Conservation (phyloP, 139 green algal genomes). For the Chlorella sp. region DNA sequence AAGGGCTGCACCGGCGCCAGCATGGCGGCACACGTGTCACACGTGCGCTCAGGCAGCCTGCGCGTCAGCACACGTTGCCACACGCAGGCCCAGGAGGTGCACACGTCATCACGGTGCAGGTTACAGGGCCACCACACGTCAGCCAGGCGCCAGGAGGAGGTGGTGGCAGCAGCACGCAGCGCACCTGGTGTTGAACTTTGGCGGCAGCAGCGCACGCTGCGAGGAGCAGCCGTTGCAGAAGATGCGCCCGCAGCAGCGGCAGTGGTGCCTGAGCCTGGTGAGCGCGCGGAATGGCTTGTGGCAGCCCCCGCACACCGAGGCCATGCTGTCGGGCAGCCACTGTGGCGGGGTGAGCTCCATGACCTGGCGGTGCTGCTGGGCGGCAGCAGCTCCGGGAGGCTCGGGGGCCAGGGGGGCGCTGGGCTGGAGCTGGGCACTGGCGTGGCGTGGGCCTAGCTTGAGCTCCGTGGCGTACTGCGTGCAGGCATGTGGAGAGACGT, state of each 20-base stretch:
- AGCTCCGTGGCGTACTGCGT: slow-evolving; percentile 3
- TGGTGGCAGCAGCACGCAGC: no score
- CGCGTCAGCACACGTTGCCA: no score
- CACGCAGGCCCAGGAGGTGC: no score
- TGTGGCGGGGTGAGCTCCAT: slow-evolving; percentile 58
- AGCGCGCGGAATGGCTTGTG: slow-evolving; percentile 52
- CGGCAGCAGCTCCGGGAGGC: not conserved
- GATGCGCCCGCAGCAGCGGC: slow-evolving; percentile 63
- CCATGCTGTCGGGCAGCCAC: slow-evolving; percentile 66
- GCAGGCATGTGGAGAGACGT: no score
- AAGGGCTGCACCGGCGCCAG: slow-evolving; percentile 65
- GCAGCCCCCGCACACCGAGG: slow-evolving; percentile 41
- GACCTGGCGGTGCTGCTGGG: slow-evolving; percentile 11
- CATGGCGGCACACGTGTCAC: slow-evolving; percentile 49
- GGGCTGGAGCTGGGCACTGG: not conserved
- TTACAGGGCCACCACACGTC: no score
- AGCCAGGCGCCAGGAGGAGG: no score
- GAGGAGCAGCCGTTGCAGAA: slow-evolving; percentile 66
- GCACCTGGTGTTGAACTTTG: slow-evolving; percentile 52
- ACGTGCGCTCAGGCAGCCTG: slow-evolving; percentile 63
- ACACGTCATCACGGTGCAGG: no score
- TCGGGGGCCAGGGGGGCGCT: not conserved
- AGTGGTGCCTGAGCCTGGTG: slow-evolving; percentile 63
- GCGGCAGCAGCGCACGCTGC: slow-evolving; percentile 65
- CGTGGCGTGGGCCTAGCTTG: not conserved